A percentile compares a stretch with the other conserved stretches of the same genome.
phyloP scores from a whole-genome alignment of 371 early-diverging fungal species.

The Pancytospora philotis region DNA sequence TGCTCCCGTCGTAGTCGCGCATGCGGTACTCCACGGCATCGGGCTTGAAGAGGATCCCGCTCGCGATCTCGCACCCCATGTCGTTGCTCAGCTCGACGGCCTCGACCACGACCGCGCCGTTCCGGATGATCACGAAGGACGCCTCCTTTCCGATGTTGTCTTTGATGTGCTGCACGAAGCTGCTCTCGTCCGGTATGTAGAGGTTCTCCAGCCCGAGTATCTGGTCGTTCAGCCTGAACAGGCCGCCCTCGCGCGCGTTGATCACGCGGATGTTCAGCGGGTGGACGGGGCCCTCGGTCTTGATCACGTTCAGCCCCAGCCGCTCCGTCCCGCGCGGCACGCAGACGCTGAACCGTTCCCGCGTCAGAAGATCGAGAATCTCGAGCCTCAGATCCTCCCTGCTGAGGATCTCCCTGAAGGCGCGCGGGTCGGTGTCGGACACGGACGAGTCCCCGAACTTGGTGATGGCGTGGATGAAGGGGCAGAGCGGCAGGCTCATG shows the following conservation, averaged over 20 bases:
- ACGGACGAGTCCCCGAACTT: background rate
- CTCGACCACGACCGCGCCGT: background rate
- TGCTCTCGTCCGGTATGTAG: background rate
- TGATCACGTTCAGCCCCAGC: slow-evolving; percentile 13
- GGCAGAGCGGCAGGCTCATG: slow-evolving; percentile 6
- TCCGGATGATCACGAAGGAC: background rate
- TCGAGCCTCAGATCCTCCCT: background rate
- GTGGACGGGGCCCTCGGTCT: background rate
- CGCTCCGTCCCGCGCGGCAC: background rate
- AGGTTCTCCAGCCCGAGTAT: slow-evolving; percentile 11
- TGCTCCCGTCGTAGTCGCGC: background rate
- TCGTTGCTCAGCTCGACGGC: background rate
- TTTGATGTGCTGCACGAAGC: background rate
- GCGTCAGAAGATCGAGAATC: background rate
- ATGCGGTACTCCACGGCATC: background rate
- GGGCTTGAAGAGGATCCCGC: background rate
- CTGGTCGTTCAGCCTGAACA: background rate
- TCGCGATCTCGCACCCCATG: background rate
- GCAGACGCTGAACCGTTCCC: background rate
- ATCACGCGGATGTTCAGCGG: background rate
- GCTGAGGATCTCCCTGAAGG: background rate
- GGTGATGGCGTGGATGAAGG: slow-evolving; percentile 8
- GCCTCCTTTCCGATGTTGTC: background rate
- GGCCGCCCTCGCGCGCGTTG: background rate
- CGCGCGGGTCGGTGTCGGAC: background rate